Evolutionary conservation across 2,329 filamentous ascomycete genomes (phyloP).

Genomic region (Monilinia vaccinii-corymbosi): DNA sequence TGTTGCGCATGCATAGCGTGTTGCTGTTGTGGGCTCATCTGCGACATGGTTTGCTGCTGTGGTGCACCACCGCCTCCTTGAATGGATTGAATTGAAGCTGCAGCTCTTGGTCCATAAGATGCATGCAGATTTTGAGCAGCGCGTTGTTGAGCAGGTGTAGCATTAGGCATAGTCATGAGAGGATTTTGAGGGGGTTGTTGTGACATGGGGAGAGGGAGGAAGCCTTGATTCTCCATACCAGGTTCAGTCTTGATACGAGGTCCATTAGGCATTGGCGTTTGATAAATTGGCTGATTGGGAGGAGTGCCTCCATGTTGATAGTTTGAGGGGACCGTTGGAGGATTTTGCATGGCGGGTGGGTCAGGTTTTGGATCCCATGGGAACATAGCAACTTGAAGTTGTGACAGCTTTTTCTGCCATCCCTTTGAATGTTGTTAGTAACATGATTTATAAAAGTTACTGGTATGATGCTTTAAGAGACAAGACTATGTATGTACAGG

Average conservation of each 20-base stretch:
- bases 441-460: background rate
- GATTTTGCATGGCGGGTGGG: slow-evolving; percentile 35
- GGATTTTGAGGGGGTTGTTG: slow-evolving; percentile 16
- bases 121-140: slow-evolving; percentile 48
- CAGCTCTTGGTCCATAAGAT: slow-evolving; percentile 55
- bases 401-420: slow-evolving; percentile 88
- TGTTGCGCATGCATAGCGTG: slow-evolving; percentile 28
- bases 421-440: slow-evolving; percentile 46
- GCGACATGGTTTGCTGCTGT: slow-evolving; percentile 23
- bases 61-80: slow-evolving; percentile 29
- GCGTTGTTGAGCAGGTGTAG: slow-evolving; percentile 40
- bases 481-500: background rate
- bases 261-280: slow-evolving; percentile 19
- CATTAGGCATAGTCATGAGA: slow-evolving; percentile 27
- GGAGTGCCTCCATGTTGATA: slow-evolving; percentile 25
- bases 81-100: slow-evolving; percentile 56
- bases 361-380: slow-evolving; percentile 90
- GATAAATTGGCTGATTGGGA: slow-evolving; percentile 14
- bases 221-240: slow-evolving; percentile 26
- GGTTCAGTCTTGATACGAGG: slow-evolving; percentile 37
- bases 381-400: slow-evolving; percentile 76
- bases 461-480: background rate
- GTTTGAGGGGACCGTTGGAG: slow-evolving; percentile 29
- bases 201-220: slow-evolving; percentile 6
- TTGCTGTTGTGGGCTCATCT: slow-evolving; percentile 18